Evolutionary conservation across 371 early-diverging fungal species (phyloP).

Genomic region (Apophysomyces trapeziformis): DNA sequence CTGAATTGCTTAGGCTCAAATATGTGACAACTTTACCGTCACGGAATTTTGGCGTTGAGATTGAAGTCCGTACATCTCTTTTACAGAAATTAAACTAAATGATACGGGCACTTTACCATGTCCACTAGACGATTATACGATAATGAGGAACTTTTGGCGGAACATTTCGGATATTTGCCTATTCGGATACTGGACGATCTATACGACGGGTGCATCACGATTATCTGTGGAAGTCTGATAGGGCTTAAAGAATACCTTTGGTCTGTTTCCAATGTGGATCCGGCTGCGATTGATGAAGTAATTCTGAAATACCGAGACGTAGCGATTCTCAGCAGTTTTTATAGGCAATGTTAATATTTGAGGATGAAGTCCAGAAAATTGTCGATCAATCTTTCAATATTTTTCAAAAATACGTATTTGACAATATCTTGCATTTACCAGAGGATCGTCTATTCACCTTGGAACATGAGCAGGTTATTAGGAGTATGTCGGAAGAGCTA

Average conservation of each 20-base stretch:
- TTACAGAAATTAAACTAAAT: too few relatives aligned
- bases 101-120: too few relatives aligned
- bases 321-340: background rate
- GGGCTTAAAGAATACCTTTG: constrained; percentile 15
- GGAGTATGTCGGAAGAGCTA: background rate
- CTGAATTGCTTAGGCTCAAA: background rate
- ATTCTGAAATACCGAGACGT: background rate
- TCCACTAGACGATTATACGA: constrained; percentile 14
- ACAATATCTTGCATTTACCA: constrained; percentile 18
- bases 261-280: background rate
- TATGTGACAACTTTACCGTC: background rate
- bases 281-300: background rate
- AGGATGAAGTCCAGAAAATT: constrained; percentile 16
- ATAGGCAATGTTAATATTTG: constrained; percentile 16
- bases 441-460: background rate
- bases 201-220: constrained; percentile 22
- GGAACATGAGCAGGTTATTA: constrained; percentile 22
- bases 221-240: constrained; percentile 14
- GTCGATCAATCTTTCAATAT: constrained; percentile 21
- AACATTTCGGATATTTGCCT: constrained; percentile 21
- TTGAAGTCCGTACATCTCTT: background rate
- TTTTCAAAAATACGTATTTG: constrained; percentile 23
- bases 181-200: constrained; percentile 16
- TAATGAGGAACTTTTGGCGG: constrained; percentile 19
- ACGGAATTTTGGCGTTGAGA: background rate